phyloP scores from a whole-genome alignment of 164 flowering plant species.

The Magnolia changhungtana region DNA sequence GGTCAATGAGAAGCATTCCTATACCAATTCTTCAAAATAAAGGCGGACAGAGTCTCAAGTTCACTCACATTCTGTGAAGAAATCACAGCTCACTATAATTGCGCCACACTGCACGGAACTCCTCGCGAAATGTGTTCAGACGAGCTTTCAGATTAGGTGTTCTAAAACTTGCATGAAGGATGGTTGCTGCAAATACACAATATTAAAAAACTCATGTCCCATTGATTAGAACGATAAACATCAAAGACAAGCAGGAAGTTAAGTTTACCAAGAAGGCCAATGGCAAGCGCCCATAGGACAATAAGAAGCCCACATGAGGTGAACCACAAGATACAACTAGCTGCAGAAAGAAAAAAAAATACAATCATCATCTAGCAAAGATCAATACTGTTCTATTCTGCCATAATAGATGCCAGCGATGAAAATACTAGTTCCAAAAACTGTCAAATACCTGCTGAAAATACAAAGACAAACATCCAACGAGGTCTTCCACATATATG shows the following conservation, averaged over 20 bases:
- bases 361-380: slow-evolving; percentile 1
- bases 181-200: slow-evolving; percentile 49
- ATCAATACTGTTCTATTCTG: not conserved
- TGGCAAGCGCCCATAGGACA: slow-evolving; percentile 68
- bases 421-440: not conserved
- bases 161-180: slow-evolving; percentile 95
- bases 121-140: slow-evolving; percentile 91
- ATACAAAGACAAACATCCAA: slow-evolving; percentile 74
- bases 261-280: slow-evolving; percentile 76
- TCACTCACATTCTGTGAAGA: slow-evolving; percentile 2
- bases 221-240: not conserved
- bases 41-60: not conserved
- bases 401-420: not conserved
- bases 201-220: not conserved
- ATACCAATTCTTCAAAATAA: too few relatives aligned
- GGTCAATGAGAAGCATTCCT: too few relatives aligned
- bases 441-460: slow-evolving; percentile 49
- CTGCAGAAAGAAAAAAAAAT: slow-evolving; percentile 32
- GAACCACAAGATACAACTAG: slow-evolving; percentile 77
- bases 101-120: slow-evolving; percentile 97
- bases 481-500: slow-evolving; percentile 93
- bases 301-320: slow-evolving; percentile 75
- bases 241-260: not conserved
- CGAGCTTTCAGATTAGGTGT: slow-evolving; percentile 97
- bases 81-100: slow-evolving; percentile 82